Conservation (phyloP, 345 rosid genomes). For the Linum usitatissimum region DNA sequence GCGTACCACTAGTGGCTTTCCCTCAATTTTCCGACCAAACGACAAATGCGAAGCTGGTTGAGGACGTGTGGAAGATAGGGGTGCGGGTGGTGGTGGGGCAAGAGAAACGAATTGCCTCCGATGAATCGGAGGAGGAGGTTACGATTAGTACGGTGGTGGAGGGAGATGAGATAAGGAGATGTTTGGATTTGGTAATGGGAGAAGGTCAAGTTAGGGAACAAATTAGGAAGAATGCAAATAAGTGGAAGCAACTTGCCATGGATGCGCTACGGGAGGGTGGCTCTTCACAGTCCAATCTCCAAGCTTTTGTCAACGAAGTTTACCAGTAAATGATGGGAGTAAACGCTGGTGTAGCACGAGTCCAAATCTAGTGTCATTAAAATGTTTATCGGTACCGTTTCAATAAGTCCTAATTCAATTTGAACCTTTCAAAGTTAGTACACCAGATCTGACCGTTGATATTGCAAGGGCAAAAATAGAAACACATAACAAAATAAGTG, state of each 20-base stretch:
- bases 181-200: constrained; percentile 48
- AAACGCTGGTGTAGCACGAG: no score
- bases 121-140: constrained; percentile 32
- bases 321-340: neutral
- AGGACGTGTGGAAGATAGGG: constrained; percentile 12
- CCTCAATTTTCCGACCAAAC: constrained; percentile 10
- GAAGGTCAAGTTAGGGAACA: constrained; percentile 26
- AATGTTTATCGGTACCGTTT: no score
- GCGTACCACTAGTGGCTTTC: constrained; percentile 13
- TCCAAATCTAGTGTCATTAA: no score
- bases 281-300: constrained; percentile 39
- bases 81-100: constrained; percentile 2
- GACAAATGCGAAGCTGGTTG: constrained; percentile 11
- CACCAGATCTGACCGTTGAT: no score
- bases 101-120: neutral
- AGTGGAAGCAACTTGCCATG: constrained; percentile 43
- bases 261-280: constrained; percentile 37
- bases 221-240: constrained; percentile 28
- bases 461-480: no score
- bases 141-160: constrained; percentile 20
- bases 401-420: no score
- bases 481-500: no score
- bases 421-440: no score
- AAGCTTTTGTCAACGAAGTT: constrained; percentile 35
- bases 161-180: constrained; percentile 44